A percentile compares a stretch with the other conserved stretches of the same genome.
phyloP scores from a whole-genome alignment of 106 monocot species.

The Amphibolis antarctica region DNA sequence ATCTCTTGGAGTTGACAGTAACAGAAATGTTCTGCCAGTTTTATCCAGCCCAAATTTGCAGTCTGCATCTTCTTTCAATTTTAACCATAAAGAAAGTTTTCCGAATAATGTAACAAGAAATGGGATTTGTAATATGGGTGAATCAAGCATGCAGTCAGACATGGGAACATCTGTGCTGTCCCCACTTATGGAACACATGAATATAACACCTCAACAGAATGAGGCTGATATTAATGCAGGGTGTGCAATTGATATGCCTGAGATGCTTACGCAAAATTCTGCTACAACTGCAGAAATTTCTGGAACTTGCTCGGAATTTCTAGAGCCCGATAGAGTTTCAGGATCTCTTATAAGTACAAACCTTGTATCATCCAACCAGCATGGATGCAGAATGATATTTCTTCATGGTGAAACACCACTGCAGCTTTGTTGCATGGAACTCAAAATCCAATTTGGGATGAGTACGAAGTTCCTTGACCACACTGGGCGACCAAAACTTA shows the following conservation, averaged over 20 bases:
- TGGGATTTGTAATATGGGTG: conserved; percentile 3
- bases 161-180: conserved; percentile 16
- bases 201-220: conserved; percentile 12
- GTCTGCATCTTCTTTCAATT: conserved; percentile 6
- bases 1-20: background rate
- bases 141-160: conserved; percentile 11
- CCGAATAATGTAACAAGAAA: background rate
- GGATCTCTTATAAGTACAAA: conserved; percentile 26
- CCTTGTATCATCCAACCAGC: conserved; percentile 13
- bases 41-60: conserved; percentile 2
- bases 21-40: conserved; percentile 6
- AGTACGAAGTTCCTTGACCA: conserved; percentile 49
- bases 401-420: conserved; percentile 44
- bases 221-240: background rate
- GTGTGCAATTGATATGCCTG: conserved; percentile 7
- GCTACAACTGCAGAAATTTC: conserved; percentile 9
- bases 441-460: conserved; percentile 60
- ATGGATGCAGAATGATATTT: conserved; percentile 25
- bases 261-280: conserved; percentile 3
- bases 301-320: conserved; percentile 27
- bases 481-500: conserved; percentile 67
- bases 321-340: conserved; percentile 51
- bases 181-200: conserved; percentile 34
- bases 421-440: conserved; percentile 38
- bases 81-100: conserved; percentile 2